A percentile compares a stretch with the other conserved stretches of the same genome.
These are phyloP conservation scores for Euptelea pleiosperma DNA, from an alignment of 164 flowering plant species.

Conservation along the genomic window DNA sequence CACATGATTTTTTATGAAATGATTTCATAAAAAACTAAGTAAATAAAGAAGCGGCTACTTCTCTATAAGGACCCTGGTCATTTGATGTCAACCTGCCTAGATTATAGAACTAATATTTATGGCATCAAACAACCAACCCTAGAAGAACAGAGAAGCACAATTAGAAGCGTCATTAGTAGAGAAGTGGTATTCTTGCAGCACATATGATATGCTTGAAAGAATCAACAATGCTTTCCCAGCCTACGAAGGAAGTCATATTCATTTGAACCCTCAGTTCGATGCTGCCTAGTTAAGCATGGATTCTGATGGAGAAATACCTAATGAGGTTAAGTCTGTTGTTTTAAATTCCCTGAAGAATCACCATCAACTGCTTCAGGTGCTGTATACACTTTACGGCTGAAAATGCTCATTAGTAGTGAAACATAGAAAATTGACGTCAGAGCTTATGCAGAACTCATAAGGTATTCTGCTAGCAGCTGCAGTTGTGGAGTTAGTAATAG, in stretches of 20 bases:
- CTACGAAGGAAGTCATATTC: conserved; percentile 83
- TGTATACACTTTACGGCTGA: conserved; percentile 62
- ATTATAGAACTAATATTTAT: no score
- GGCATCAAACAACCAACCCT: no score
- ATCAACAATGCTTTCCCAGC: conserved; percentile 77
- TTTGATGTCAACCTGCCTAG: no score
- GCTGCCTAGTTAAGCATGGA: conserved; percentile 73
- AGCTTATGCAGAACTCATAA: conserved; percentile 92
- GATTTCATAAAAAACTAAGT: no score
- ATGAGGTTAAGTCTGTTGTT: conserved; percentile 62
- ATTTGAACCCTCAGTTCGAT: conserved; percentile 67
- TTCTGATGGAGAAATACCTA: conserved; percentile 80
- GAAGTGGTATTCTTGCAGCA: conserved; percentile 62
- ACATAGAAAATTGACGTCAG: conserved; percentile 84
- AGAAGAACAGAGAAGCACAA: no score
- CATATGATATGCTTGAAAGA: conserved; percentile 66
- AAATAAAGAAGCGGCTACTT: no score
- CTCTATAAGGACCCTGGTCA: no score
- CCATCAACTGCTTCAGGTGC: conserved; percentile 76
- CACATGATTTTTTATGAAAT: no score
- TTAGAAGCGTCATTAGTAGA: no score
- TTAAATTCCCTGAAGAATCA: conserved; percentile 63
- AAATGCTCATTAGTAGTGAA: conserved; percentile 66
- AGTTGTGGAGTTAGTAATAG: conserved; percentile 82
- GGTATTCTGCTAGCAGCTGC: conserved; percentile 80